Percentiles rank a stretch among this genome's conserved stretches.
Evolutionary conservation across 352 stramenopile genomes (phyloP).

Genomic region (Phytophthora pinifolia): DNA sequence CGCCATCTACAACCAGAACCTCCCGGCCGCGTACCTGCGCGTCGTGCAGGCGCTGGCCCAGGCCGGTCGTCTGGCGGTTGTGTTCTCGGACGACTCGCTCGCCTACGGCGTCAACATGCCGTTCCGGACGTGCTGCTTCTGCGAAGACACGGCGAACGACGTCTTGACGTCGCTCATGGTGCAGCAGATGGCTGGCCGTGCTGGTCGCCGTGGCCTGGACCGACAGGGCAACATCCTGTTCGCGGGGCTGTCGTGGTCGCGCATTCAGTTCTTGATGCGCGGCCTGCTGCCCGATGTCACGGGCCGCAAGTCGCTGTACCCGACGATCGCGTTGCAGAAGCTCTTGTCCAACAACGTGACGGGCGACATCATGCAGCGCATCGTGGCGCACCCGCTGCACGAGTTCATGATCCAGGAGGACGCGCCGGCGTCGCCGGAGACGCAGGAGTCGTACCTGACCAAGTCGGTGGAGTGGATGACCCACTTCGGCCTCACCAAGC

Average conservation of each 20-base stretch:
- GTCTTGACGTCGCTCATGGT: slow-evolving; percentile 96
- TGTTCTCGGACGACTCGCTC: slow-evolving; percentile 98
- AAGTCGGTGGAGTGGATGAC: slow-evolving; percentile 91
- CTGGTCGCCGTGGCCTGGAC: slow-evolving; percentile 97
- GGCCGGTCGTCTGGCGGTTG: slow-evolving; percentile 95
- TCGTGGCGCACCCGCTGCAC: slow-evolving; percentile 79
- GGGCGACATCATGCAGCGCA: slow-evolving; percentile 87
- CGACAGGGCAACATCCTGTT: slow-evolving; percentile 97
- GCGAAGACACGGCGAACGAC: slow-evolving; percentile 94
- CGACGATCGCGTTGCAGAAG: slow-evolving; percentile 92
- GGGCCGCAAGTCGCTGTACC: slow-evolving; percentile 91
- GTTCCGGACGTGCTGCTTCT: slow-evolving; percentile 98
- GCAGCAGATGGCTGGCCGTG: slow-evolving; percentile 98
- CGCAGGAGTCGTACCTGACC: slow-evolving; percentile 80
- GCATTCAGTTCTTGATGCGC: slow-evolving; percentile 97
- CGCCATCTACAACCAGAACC: slow-evolving; percentile 98
- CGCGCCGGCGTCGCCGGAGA: slow-evolving; percentile 32
- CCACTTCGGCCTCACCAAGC: slow-evolving; percentile 80
- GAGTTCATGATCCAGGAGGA: slow-evolving; percentile 64
- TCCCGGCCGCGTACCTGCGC: slow-evolving; percentile 94
- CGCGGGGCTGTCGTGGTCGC: slow-evolving; percentile 92
- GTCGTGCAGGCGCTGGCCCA: slow-evolving; percentile 97
- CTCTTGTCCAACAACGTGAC: slow-evolving; percentile 92
- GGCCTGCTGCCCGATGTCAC: slow-evolving; percentile 94
- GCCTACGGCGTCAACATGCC: slow-evolving; percentile 99